phyloP scores from a whole-genome alignment of 805 yeast species.

The Candida xyloterini region DNA sequence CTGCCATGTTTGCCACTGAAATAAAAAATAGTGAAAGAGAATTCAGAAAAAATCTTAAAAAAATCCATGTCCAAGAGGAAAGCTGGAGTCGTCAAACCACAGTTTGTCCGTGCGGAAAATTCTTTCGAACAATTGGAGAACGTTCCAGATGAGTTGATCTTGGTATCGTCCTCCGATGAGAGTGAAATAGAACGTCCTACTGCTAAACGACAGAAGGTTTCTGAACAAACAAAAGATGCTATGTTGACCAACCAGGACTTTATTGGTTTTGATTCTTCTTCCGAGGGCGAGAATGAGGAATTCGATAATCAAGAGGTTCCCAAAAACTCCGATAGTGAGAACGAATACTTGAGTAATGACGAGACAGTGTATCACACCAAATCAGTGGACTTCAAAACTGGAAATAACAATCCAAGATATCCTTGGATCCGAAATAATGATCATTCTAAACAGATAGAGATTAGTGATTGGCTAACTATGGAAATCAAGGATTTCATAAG shows the following conservation, averaged over 20 bases:
- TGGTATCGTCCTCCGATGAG: constrained; percentile 8
- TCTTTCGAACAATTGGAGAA: constrained; percentile 3
- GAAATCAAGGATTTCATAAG: constrained; percentile 83
- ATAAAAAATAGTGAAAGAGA: constrained; percentile 1
- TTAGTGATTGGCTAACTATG: constrained; percentile 81
- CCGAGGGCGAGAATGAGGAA: constrained; percentile 35
- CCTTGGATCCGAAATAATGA: constrained; percentile 84
- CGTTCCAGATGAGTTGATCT: constrained; percentile 1
- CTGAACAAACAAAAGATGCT: constrained; percentile 29
- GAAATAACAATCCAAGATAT: constrained; percentile 35
- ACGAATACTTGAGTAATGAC: constrained; percentile 46
- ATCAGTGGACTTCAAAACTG: constrained; percentile 25
- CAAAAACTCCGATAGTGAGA: constrained; percentile 27
- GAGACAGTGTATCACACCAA: constrained; percentile 32
- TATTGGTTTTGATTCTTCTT: constrained; percentile 53
- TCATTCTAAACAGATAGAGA: constrained; percentile 70
- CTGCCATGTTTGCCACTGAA: constrained; percentile 65
- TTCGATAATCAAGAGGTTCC: constrained; percentile 34
- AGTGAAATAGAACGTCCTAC: constrained; percentile 15
- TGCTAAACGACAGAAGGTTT: constrained; percentile 10
- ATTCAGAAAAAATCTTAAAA: constrained; percentile 3
- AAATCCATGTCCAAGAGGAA: constrained; percentile 7
- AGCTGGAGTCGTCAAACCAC: constrained; percentile 1
- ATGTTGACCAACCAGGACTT: constrained; percentile 48
- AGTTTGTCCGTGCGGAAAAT: constrained; percentile 7